phyloP scores from a whole-genome alignment of 768 basidiomycete species.

The Tricholoma furcatifolium region DNA sequence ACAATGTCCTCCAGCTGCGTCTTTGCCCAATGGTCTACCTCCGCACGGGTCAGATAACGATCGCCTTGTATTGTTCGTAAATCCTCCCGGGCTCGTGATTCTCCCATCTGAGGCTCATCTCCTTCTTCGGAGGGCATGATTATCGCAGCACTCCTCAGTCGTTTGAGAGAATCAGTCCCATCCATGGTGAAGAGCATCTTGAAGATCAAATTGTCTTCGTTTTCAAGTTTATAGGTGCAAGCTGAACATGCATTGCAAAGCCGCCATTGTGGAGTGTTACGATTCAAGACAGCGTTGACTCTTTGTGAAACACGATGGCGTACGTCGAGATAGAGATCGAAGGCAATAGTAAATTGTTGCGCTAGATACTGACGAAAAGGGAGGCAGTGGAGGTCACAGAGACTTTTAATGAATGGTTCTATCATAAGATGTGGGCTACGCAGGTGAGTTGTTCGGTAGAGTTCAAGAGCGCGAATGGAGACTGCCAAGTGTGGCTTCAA shows the following conservation, averaged over 20 bases:
- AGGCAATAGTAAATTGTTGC: conserved; percentile 22
- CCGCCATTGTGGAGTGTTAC: neutral
- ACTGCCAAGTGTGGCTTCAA: neutral
- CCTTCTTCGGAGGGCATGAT: neutral
- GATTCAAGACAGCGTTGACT: neutral
- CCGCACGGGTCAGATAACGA: neutral
- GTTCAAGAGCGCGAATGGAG: neutral
- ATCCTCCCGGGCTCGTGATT: neutral
- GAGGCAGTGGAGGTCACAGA: neutral
- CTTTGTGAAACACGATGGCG: conserved; percentile 1
- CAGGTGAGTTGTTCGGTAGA: neutral
- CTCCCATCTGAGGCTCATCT: neutral
- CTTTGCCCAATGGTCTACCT: neutral
- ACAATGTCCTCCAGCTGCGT: neutral
- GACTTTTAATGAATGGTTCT: too few species aligned
- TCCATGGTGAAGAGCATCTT: conserved; percentile 3
- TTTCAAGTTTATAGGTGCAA: conserved; percentile 2
- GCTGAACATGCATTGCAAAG: conserved; percentile 3
- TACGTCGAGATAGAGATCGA: conserved; percentile 25
- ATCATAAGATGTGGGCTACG: neutral
- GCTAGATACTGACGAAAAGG: conserved; percentile 15
- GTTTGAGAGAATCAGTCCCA: conserved; percentile 20
- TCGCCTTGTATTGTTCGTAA: neutral
- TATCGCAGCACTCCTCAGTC: neutral
- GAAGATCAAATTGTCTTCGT: neutral